These are phyloP conservation scores for Chalciporus pseudorubinellus DNA, from an alignment of 768 basidiomycete genomes.

Conservation along the genomic window DNA sequence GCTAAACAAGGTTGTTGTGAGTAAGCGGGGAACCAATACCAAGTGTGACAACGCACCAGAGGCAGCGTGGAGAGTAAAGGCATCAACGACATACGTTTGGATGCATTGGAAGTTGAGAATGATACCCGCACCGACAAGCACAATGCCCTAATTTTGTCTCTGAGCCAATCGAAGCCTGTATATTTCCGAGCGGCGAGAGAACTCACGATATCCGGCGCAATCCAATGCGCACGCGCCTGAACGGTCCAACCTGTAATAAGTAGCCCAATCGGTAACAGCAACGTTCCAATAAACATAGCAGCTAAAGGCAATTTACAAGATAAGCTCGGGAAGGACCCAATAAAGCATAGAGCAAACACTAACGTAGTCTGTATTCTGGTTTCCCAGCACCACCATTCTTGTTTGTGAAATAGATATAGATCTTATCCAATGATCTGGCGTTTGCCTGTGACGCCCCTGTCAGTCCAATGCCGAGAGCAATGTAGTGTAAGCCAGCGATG, in stretches of 20 bases:
- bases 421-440: slow-evolving; percentile 52
- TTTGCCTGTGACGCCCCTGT: slow-evolving; percentile 50
- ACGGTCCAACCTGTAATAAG: slow-evolving; percentile 72
- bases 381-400: slow-evolving; percentile 53
- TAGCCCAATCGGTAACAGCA: slow-evolving; percentile 64
- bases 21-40: background rate
- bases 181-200: background rate
- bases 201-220: slow-evolving; percentile 63
- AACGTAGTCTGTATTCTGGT: slow-evolving; percentile 55
- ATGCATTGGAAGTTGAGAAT: slow-evolving; percentile 61
- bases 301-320: slow-evolving; percentile 35
- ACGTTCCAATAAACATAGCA: slow-evolving; percentile 54
- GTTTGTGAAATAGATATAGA: slow-evolving; percentile 49
- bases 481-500: slow-evolving; percentile 65
- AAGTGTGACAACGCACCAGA: slow-evolving; percentile 44
- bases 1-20: slow-evolving; percentile 35
- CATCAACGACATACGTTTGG: slow-evolving; percentile 66
- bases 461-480: slow-evolving; percentile 70
- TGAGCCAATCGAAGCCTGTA: background rate
- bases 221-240: slow-evolving; percentile 59
- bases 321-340: slow-evolving; percentile 1
- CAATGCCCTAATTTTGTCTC: slow-evolving; percentile 47
- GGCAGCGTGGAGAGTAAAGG: slow-evolving; percentile 64
- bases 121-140: slow-evolving; percentile 53
- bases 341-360: slow-evolving; percentile 10